Conservation (phyloP, 805 yeast species). For the Kodamaea neixiangensis region DNA sequence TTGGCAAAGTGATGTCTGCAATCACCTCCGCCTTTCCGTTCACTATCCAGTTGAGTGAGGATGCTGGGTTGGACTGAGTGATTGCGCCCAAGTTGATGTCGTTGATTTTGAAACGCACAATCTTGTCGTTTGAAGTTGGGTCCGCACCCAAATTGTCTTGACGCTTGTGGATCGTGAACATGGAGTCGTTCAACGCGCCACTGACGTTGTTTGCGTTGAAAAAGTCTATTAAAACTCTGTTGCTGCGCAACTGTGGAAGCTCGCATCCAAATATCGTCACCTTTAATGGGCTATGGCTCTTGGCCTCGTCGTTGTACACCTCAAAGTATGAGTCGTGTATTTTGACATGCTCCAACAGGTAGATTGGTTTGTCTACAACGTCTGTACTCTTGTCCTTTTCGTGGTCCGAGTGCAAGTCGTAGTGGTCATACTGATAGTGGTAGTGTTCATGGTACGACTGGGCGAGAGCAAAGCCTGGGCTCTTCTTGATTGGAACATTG, state of each 20-base stretch:
- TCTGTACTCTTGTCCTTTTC: background rate
- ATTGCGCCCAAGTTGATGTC: slow-evolving; percentile 41
- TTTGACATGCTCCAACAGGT: slow-evolving; percentile 39
- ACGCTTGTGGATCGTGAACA: slow-evolving; percentile 75
- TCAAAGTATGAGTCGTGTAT: slow-evolving; percentile 55
- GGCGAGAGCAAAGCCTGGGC: slow-evolving; percentile 3
- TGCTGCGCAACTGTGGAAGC: slow-evolving; percentile 58
- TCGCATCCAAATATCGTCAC: slow-evolving; percentile 67
- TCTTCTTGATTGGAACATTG: background rate
- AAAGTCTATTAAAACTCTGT: slow-evolving; percentile 62
- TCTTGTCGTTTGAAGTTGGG: slow-evolving; percentile 25
- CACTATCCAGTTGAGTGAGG: slow-evolving; percentile 69
- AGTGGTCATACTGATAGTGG: slow-evolving; percentile 35
- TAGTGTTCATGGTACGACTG: slow-evolving; percentile 26
- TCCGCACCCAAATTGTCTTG: slow-evolving; percentile 54
- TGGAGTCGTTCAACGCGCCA: slow-evolving; percentile 72
- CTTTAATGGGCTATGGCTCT: slow-evolving; percentile 36
- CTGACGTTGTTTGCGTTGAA: slow-evolving; percentile 69
- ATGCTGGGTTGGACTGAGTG: slow-evolving; percentile 28
- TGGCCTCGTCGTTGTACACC: slow-evolving; percentile 27
- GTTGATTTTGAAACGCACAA: slow-evolving; percentile 42
- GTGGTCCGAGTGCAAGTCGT: slow-evolving; percentile 23
- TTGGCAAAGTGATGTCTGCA: slow-evolving; percentile 75
- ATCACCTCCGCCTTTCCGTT: slow-evolving; percentile 69
- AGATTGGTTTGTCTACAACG: slow-evolving; percentile 23